Base-by-base conservation (phyloP, 345 rosid genomes). In the Salix brachista region DNA sequence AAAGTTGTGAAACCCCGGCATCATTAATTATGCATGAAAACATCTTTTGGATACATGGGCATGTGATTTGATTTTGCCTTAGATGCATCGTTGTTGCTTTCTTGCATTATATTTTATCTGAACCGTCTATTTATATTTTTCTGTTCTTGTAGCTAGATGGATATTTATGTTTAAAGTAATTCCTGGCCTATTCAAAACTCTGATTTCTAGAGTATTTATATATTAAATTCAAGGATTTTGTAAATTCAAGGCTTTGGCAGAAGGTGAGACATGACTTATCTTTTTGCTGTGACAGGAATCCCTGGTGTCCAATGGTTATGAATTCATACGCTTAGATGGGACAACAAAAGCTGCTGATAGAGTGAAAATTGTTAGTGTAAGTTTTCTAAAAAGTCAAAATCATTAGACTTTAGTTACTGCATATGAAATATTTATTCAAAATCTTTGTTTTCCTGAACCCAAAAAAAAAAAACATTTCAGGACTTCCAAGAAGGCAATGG, bases 311-410 rank as follows among this genome's bases (percentile, higher is more conserved):
- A 84, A 82, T 44, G 91, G 90, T 74, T 92, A 93, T 69, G 80
- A 84, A 70, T 96, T 87, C 81, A 76, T 93, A 81, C 91, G 98
- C 44, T 91, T 96, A 84, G 99, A 96, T 85, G 99, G 99, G 36
- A 93, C 94, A 34, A 92, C 96, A 72, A 96, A 96, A 88, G 89
- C 92, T 65, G 81, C 80, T 34, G 98, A 96, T 83, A 90, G 99
- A 84, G 81, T 86, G 75, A 90, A 89, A 85, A 89, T 90, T 77
- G 99, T 96, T 54, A 83, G 90, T 82, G 99, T 93, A 84, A 81
- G 92, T 83, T 48, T 58, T 71, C 32, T 50, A 19, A 39, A 13
- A 30, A 7, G 64, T 65, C 56, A 12, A 11, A 36, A 41, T 77
- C 39, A 23, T 46, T 46, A 21, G 28, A 46, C 70, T 71, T 64